These are phyloP conservation scores for Pseudogymnoascus sp. DNA, from an alignment of 2,329 filamentous ascomycete genomes.

Conservation along the genomic window DNA sequence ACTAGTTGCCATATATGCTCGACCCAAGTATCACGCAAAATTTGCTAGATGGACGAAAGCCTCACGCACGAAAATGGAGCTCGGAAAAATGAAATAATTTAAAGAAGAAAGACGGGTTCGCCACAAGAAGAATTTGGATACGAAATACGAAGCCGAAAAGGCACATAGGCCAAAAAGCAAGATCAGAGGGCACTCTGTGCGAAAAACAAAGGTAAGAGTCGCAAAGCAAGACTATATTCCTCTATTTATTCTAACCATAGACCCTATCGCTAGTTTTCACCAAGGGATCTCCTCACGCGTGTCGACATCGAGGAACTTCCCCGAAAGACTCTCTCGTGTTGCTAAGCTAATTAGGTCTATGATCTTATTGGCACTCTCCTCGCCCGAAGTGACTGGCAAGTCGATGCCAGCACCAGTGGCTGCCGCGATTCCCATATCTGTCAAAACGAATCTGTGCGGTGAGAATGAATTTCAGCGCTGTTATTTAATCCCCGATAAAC, in stretches of 20 bases:
- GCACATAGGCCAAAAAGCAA: not conserved
- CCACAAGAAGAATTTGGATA: not conserved
- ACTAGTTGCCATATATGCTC: too few species aligned
- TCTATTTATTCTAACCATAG: not conserved
- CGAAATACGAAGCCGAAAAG: not conserved
- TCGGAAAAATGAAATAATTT: not conserved
- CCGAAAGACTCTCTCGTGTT: not conserved
- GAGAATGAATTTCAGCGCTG: not conserved
- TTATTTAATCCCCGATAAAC: not conserved
- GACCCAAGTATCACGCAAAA: too few species aligned
- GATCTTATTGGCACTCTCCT: not conserved
- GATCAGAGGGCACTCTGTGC: not conserved
- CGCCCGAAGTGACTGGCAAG: not conserved
- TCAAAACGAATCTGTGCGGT: not conserved
- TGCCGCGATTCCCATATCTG: not conserved
- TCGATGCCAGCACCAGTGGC: not conserved
- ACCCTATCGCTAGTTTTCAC: not conserved
- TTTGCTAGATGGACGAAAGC: not conserved
- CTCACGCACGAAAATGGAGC: not conserved
- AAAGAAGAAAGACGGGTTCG: not conserved
- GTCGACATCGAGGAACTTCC: not conserved
- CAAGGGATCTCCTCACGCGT: not conserved
- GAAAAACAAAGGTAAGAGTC: not conserved
- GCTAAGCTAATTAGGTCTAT: not conserved
- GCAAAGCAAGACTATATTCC: not conserved